A percentile compares a stretch with the other conserved stretches of the same genome.
Evolutionary conservation across 2,329 filamentous ascomycete genomes (phyloP).

Genomic region (Penicillium oxalicum): DNA sequence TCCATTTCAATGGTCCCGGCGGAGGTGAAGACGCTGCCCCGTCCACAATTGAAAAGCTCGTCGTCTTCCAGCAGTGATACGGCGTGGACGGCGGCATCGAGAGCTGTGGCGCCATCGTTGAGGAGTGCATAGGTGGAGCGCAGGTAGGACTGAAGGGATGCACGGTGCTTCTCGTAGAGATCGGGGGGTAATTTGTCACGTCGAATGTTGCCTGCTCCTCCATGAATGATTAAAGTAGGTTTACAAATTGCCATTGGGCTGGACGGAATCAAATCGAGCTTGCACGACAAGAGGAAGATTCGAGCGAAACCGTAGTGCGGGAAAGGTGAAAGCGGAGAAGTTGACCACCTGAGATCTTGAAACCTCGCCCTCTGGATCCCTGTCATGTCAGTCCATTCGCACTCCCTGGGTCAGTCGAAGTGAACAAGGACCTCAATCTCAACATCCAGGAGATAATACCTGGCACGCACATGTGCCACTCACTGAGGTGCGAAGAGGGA

Average conservation of each 20-base stretch:
- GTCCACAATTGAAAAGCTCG: conserved; percentile 75
- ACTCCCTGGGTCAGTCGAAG: too few relatives aligned
- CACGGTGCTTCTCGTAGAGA: conserved; percentile 54
- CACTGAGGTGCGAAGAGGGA: too few relatives aligned
- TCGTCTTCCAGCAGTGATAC: conserved; percentile 72
- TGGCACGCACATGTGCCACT: too few relatives aligned
- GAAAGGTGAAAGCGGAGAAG: conserved; percentile 10
- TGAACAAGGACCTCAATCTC: too few relatives aligned
- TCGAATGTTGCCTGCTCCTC: conserved; percentile 65
- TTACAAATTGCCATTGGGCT: conserved; percentile 24
- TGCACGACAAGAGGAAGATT: neutral
- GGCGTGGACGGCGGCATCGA: conserved; percentile 69
- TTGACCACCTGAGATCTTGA: neutral
- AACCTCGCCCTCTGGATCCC: neutral
- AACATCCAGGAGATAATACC: too few relatives aligned
- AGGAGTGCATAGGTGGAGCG: conserved; percentile 41
- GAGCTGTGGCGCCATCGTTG: conserved; percentile 49
- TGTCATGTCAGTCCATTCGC: neutral
- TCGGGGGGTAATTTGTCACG: conserved; percentile 54
- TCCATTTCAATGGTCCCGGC: conserved; percentile 81
- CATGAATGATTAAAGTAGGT: conserved; percentile 64
- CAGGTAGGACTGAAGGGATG: conserved; percentile 58
- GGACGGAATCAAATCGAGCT: conserved; percentile 2
- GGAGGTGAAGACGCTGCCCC: conserved; percentile 79
- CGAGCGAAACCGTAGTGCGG: conserved; percentile 5